phyloP scores from a whole-genome alignment of 345 rosid genomes.

The Brassica nigra region DNA sequence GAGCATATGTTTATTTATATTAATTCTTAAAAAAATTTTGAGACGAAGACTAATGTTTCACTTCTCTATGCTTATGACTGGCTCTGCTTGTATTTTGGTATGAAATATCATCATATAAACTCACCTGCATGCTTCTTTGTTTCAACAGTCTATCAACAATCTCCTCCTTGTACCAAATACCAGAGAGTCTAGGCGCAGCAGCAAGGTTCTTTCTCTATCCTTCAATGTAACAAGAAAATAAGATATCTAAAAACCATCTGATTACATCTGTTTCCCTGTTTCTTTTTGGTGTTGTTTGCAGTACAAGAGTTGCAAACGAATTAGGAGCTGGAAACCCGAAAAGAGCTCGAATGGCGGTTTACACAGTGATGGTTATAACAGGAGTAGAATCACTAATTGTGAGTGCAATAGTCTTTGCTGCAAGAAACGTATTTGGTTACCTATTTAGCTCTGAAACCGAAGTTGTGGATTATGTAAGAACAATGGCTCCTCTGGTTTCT shows the following conservation, averaged over 20 bases:
- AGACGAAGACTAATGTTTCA: background rate
- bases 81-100: background rate
- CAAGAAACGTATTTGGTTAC: constrained; percentile 41
- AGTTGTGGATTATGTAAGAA: constrained; percentile 38
- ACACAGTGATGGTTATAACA: constrained; percentile 33
- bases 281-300: constrained; percentile 21
- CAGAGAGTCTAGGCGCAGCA: constrained; percentile 65
- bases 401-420: constrained; percentile 27
- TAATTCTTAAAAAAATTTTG: background rate
- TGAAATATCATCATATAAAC: background rate
- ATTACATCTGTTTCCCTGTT: background rate
- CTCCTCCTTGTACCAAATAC: constrained; percentile 54
- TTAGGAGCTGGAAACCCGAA: constrained; percentile 45
- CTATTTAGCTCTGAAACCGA: constrained; percentile 41
- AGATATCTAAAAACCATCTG: background rate
- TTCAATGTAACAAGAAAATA: background rate
- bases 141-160: constrained; percentile 58
- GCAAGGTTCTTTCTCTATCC: constrained; percentile 48
- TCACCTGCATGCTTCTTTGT: background rate
- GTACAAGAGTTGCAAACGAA: constrained; percentile 66
- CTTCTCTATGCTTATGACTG: background rate
- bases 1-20: background rate
- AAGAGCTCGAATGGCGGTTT: constrained; percentile 34
- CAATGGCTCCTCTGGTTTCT: constrained; percentile 37
- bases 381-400: constrained; percentile 35